Evolutionary conservation across 257 asterid genomes (phyloP).

Genomic region (Nicotiana otophora): DNA sequence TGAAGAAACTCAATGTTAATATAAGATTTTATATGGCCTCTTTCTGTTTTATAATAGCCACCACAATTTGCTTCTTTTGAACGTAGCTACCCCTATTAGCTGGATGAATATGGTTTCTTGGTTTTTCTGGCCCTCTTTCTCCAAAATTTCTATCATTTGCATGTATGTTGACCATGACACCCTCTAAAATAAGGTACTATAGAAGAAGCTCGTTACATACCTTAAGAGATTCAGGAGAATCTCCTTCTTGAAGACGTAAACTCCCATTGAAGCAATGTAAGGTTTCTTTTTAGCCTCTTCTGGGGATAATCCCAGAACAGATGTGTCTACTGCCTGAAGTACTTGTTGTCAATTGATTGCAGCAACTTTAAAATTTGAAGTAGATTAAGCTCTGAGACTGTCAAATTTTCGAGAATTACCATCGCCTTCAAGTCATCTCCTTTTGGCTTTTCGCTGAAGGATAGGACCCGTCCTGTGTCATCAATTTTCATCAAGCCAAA

Average conservation of each 20-base stretch:
- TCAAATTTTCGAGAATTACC: conserved; percentile 39
- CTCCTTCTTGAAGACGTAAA: conserved; percentile 91
- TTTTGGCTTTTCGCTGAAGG: conserved; percentile 80
- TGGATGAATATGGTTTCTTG: not conserved
- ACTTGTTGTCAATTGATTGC: conserved; percentile 11
- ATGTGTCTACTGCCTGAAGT: conserved; percentile 86
- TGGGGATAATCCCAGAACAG: conserved; percentile 74
- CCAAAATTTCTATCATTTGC: not conserved
- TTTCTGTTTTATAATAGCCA: not conserved
- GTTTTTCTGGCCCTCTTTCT: not conserved
- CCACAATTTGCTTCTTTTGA: not conserved
- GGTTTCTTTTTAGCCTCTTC: conserved; percentile 91
- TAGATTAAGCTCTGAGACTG: conserved; percentile 9
- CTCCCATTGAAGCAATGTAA: conserved; percentile 98
- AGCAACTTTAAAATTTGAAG: not conserved
- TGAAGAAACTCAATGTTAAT: not conserved
- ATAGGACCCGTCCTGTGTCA: conserved; percentile 66
- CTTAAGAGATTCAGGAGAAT: conserved; percentile 84
- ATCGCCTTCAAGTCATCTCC: conserved; percentile 80
- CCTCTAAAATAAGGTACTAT: not conserved
- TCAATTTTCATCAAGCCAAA: conserved; percentile 93
- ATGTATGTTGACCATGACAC: conserved; percentile 2
- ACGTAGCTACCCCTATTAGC: not conserved
- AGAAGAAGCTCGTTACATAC: conserved; percentile 21
- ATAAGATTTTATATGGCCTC: not conserved